phyloP scores from a whole-genome alignment of 129 eudicot genomes.

The Arctium lappa region DNA sequence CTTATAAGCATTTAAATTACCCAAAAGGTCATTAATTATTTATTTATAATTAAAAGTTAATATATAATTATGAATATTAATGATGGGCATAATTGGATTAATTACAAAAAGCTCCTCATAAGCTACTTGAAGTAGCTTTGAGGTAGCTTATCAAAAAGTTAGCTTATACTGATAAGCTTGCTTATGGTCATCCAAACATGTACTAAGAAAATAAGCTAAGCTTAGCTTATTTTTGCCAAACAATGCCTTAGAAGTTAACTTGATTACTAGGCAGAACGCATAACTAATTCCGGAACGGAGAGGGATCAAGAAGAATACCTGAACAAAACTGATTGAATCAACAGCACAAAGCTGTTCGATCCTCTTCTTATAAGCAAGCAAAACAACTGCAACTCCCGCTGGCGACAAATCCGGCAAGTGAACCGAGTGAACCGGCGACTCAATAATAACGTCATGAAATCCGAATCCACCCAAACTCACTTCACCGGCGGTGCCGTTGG shows the following conservation, averaged over 20 bases:
- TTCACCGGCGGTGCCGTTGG: constrained; percentile 12
- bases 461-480: constrained; percentile 59
- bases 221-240: too few relatives aligned
- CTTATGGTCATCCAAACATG: too few relatives aligned
- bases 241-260: background rate
- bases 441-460: constrained; percentile 90
- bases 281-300: background rate
- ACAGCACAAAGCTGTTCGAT: constrained; percentile 40
- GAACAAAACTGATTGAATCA: constrained; percentile 60
- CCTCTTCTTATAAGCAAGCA: constrained; percentile 80
- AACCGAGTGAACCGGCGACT: constrained; percentile 74
- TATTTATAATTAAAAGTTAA: too few relatives aligned
- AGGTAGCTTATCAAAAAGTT: too few relatives aligned
- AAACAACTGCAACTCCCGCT: constrained; percentile 54
- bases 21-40: too few relatives aligned
- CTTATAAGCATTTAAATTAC: too few relatives aligned
- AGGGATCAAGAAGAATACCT: constrained; percentile 41
- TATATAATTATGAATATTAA: too few relatives aligned
- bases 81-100: too few relatives aligned
- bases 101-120: too few relatives aligned
- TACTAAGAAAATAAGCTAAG: too few relatives aligned
- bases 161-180: too few relatives aligned
- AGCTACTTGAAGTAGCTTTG: too few relatives aligned
- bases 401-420: constrained; percentile 56
- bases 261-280: background rate